Evolutionary conservation across 2,329 filamentous ascomycete species (phyloP).

Genomic region (Aspergillus oerlinghausenensis): DNA sequence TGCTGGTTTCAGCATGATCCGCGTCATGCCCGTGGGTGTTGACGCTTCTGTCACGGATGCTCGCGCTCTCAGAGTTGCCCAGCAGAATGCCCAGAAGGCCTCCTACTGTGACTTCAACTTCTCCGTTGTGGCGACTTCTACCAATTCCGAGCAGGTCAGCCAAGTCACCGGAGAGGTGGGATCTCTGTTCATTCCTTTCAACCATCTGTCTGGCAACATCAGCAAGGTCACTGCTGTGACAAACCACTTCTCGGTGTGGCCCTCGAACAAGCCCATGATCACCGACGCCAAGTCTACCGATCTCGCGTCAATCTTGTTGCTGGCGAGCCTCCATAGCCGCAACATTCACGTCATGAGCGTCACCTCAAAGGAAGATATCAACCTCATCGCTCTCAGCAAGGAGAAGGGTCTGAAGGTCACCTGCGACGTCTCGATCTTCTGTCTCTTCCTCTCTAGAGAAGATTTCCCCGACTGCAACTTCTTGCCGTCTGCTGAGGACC

Average conservation of each 20-base stretch:
- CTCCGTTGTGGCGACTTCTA: slow-evolving; percentile 68
- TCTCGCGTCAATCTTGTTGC: slow-evolving; percentile 71
- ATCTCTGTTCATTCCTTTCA: slow-evolving; percentile 78
- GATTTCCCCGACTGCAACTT: slow-evolving; percentile 65
- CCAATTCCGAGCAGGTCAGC: slow-evolving; percentile 70
- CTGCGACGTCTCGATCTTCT: slow-evolving; percentile 77
- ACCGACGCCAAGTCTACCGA: slow-evolving; percentile 78
- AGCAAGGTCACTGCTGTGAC: slow-evolving; percentile 77
- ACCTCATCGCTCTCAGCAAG: slow-evolving; percentile 71
- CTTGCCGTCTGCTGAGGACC: slow-evolving; percentile 63
- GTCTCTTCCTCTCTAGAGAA: slow-evolving; percentile 67
- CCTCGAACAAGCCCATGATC: slow-evolving; percentile 70
- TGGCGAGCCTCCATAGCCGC: slow-evolving; percentile 72
- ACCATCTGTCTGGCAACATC: slow-evolving; percentile 74
- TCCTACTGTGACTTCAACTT: slow-evolving; percentile 76
- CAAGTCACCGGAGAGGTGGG: slow-evolving; percentile 69
- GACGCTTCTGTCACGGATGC: slow-evolving; percentile 70
- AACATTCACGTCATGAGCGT: slow-evolving; percentile 77
- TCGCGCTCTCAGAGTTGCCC: slow-evolving; percentile 64
- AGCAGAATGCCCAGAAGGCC: slow-evolving; percentile 63
- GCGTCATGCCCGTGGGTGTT: slow-evolving; percentile 70
- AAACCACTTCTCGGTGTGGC: slow-evolving; percentile 74
- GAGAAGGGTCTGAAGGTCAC: slow-evolving; percentile 77
- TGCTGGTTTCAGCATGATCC: slow-evolving; percentile 74
- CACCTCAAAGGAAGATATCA: slow-evolving; percentile 76